These are phyloP conservation scores for Wickerhamomyces chambardii DNA, from an alignment of 805 yeast genomes.

Conservation along the genomic window DNA sequence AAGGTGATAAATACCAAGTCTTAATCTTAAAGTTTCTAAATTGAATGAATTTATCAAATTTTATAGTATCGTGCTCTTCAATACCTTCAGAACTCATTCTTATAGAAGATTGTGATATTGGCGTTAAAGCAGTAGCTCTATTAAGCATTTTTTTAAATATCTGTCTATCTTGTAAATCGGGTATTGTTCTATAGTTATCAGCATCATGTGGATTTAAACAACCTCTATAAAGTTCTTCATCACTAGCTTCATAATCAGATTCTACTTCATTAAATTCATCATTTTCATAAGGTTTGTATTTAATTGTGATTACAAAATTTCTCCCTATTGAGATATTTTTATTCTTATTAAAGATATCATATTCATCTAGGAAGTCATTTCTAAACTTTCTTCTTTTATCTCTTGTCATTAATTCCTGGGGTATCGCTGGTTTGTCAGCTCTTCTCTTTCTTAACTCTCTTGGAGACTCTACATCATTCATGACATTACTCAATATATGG, in stretches of 20 bases:
- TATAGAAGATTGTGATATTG: conserved; percentile 18
- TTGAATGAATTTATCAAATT: conserved; percentile 40
- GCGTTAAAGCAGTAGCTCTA: conserved; percentile 22
- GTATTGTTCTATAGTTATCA: conserved; percentile 52
- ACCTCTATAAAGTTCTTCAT: conserved; percentile 61
- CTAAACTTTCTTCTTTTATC: conserved; percentile 14
- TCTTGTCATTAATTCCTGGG: conserved; percentile 7
- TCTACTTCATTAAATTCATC: conserved; percentile 17
- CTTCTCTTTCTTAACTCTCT: conserved; percentile 5
- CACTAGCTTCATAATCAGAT: conserved; percentile 2
- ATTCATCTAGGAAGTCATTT: conserved; percentile 4
- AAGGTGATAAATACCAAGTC: conserved; percentile 98
- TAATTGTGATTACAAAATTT: background rate
- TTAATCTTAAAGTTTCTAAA: conserved; percentile 69
- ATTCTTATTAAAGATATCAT: background rate
- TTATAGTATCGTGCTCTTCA: conserved; percentile 8
- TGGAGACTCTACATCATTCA: conserved; percentile 1
- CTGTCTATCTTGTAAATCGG: conserved; percentile 40
- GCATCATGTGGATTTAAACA: conserved; percentile 50
- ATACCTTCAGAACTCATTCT: conserved; percentile 21
- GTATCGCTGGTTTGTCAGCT: conserved; percentile 19
- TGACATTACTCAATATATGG: conserved; percentile 5
- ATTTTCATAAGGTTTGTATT: conserved; percentile 9
- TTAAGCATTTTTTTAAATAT: conserved; percentile 33
- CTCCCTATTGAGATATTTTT: background rate